Conservation (phyloP, 331 rosid species). For the Malus hybrid region DNA sequence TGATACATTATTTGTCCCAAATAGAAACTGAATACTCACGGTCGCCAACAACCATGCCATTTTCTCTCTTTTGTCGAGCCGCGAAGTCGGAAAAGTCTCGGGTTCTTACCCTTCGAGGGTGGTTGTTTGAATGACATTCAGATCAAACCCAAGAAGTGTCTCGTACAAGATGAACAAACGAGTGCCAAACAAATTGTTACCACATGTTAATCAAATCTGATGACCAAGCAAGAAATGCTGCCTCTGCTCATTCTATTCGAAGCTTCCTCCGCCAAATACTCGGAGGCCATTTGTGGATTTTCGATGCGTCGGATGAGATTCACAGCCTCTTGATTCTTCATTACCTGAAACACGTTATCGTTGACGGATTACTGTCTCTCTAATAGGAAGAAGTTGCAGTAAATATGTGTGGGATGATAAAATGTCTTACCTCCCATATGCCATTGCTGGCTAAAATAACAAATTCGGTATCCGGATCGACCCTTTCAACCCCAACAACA, state of each 20-base stretch:
- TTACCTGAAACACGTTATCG: constrained; percentile 37
- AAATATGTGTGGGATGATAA: not conserved
- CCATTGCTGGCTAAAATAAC: constrained; percentile 70
- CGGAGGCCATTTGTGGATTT: constrained; percentile 72
- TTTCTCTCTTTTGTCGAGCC: too few relatives aligned
- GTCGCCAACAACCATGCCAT: too few relatives aligned
- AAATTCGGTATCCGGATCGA: constrained; percentile 49
- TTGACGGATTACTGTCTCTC: not conserved
- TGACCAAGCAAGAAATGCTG: constrained; percentile 70
- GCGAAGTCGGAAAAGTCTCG: too few relatives aligned
- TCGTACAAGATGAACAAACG: not conserved
- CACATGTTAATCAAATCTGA: constrained; percentile 55
- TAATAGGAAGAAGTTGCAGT: not conserved
- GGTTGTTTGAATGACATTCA: not conserved
- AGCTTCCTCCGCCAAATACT: constrained; percentile 76
- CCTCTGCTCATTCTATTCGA: constrained; percentile 65
- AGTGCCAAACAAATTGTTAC: not conserved
- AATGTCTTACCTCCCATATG: constrained; percentile 69
- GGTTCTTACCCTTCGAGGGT: not conserved
- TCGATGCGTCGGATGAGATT: constrained; percentile 61
- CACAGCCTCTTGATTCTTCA: constrained; percentile 88
- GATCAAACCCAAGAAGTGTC: not conserved
- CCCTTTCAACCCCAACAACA: constrained; percentile 40
- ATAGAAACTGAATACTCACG: too few relatives aligned
- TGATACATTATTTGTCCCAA: not conserved